Percentiles rank a stretch among this genome's conserved stretches.
Evolutionary conservation across 306 rosid species (phyloP).

Genomic region (Urtica urens): DNA sequence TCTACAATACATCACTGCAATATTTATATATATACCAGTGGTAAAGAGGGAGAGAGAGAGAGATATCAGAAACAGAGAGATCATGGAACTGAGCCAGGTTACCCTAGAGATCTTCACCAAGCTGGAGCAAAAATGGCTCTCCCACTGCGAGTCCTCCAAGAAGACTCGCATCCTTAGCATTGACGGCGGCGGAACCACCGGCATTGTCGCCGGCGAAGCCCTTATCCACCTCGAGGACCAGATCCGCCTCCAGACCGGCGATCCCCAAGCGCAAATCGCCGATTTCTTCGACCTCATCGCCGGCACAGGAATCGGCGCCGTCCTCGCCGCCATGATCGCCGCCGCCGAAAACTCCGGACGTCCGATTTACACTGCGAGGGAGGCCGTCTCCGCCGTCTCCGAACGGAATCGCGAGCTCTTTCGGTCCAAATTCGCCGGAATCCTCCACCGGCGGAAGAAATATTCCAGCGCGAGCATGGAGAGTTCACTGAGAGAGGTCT

Average conservation of each 20-base stretch:
- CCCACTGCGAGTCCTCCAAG: conserved; percentile 45
- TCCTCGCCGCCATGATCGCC: conserved; percentile 68
- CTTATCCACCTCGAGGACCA: conserved; percentile 81
- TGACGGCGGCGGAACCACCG: conserved; percentile 85
- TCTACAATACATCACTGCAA: conserved; percentile 3
- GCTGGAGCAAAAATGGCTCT: conserved; percentile 93
- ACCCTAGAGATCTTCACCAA: conserved; percentile 86
- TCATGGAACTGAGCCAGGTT: conserved; percentile 76
- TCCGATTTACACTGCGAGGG: conserved; percentile 63
- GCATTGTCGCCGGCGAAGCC: conserved; percentile 61
- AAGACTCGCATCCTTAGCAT: conserved; percentile 86
- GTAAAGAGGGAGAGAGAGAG: neutral
- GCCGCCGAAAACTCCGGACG: conserved; percentile 58
- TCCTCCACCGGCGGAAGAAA: conserved; percentile 36
- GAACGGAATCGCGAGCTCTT: conserved; percentile 42
- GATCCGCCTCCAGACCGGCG: conserved; percentile 78
- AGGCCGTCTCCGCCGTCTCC: conserved; percentile 35
- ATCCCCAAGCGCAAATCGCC: conserved; percentile 57
- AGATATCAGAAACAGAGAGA: neutral
- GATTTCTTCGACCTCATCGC: conserved; percentile 84
- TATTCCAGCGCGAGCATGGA: conserved; percentile 64
- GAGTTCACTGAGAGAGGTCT: conserved; percentile 39
- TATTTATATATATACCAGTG: neutral
- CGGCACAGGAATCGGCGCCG: conserved; percentile 77
- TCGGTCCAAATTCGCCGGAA: conserved; percentile 21